Evolutionary conservation across 441 rosid genomes (phyloP).

Genomic region (Gossypium lobatum): DNA sequence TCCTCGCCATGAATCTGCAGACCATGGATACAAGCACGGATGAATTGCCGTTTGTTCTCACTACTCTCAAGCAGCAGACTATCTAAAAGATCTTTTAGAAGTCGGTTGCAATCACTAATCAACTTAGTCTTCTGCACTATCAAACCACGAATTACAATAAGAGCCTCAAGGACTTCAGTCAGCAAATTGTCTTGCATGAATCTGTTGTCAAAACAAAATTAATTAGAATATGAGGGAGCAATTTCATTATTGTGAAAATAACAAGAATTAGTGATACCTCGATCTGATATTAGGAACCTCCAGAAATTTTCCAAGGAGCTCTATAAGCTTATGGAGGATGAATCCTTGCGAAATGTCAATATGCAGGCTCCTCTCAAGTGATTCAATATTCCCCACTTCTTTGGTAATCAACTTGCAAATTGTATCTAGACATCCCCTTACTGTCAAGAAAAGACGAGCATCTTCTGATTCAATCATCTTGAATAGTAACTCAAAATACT

Average conservation of each 20-base stretch:
- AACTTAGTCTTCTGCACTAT: slow-evolving; percentile 99
- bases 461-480: slow-evolving; percentile 95
- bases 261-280: slow-evolving; percentile 45
- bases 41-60: slow-evolving; percentile 93
- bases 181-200: slow-evolving; percentile 92
- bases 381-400: slow-evolving; percentile 90
- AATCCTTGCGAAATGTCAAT: slow-evolving; percentile 99
- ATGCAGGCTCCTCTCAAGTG: slow-evolving; percentile 95
- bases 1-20: slow-evolving; percentile 91
- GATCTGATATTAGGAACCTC: slow-evolving; percentile 93
- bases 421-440: slow-evolving; percentile 78
- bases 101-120: slow-evolving; percentile 94
- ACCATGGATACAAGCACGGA: slow-evolving; percentile 94
- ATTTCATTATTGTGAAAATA: slow-evolving; percentile 7
- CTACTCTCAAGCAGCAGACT: slow-evolving; percentile 98
- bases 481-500: slow-evolving; percentile 96
- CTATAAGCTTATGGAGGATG: slow-evolving; percentile 98
- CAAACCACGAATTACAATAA: slow-evolving; percentile 93
- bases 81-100: slow-evolving; percentile 92
- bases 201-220: slow-evolving; percentile 43
- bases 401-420: slow-evolving; percentile 86
- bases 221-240: slow-evolving; percentile 19
- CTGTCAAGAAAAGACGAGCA: slow-evolving; percentile 96
- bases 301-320: slow-evolving; percentile 93
- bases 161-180: slow-evolving; percentile 95